Percentiles rank a stretch among this genome's conserved stretches.
phyloP scores from a whole-genome alignment of 352 stramenopile species.

The Phytophthora vignae region DNA sequence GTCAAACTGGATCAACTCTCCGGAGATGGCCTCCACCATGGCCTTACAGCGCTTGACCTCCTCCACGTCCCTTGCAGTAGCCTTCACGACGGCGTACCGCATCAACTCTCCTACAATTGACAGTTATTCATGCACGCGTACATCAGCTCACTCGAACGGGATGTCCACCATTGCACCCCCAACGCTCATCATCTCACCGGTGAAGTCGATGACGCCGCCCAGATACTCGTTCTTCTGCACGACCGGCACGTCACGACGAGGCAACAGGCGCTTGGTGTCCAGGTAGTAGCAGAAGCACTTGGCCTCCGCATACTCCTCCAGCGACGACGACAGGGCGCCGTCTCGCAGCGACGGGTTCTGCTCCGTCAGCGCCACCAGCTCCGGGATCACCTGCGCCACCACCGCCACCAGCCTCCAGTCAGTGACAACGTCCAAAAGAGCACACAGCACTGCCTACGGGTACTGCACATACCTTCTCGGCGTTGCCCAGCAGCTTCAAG shows the following conservation, averaged over 20 bases:
- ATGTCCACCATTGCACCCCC: neutral
- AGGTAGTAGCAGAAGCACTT: constrained; percentile 93
- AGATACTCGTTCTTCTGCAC: constrained; percentile 93
- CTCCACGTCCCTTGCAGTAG: constrained; percentile 83
- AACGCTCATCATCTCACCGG: constrained; percentile 56
- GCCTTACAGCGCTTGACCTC: constrained; percentile 84
- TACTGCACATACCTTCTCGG: constrained; percentile 49
- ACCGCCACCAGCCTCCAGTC: constrained; percentile 11
- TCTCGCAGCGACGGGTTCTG: constrained; percentile 86
- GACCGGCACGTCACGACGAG: constrained; percentile 55
- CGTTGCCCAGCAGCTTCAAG: constrained; percentile 53
- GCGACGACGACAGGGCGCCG: constrained; percentile 79
- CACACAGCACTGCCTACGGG: neutral
- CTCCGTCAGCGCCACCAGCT: constrained; percentile 86
- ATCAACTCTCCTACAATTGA: constrained; percentile 78
- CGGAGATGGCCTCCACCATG: constrained; percentile 89
- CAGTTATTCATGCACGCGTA: neutral
- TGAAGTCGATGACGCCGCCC: constrained; percentile 95
- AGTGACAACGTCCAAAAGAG: constrained; percentile 17
- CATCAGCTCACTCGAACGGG: neutral
- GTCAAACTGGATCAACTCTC: constrained; percentile 94
- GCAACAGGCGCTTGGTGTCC: constrained; percentile 57
- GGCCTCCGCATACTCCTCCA: constrained; percentile 96
- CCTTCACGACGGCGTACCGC: constrained; percentile 89
- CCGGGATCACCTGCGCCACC: constrained; percentile 53